These are phyloP conservation scores for Rhizopus arrhizus DNA, from an alignment of 371 early-diverging fungal species.

Conservation along the genomic window DNA sequence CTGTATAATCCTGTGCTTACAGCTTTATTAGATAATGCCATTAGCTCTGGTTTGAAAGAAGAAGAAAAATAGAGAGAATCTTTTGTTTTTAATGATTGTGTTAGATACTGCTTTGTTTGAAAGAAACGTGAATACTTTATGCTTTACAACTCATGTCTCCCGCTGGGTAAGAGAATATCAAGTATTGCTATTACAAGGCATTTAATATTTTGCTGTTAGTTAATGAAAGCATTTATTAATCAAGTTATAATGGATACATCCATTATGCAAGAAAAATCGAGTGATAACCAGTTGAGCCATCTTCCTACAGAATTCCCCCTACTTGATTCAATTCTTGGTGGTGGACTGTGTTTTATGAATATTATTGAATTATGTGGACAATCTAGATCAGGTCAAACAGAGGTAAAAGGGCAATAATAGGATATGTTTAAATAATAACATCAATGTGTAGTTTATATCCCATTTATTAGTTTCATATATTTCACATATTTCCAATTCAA, in stretches of 20 bases:
- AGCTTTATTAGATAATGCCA: background rate
- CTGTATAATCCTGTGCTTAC: slow-evolving; percentile 6
- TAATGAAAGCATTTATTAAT: slow-evolving; percentile 13
- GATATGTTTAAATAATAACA: background rate
- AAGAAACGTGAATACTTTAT: slow-evolving; percentile 1
- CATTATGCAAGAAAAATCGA: background rate
- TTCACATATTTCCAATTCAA: background rate
- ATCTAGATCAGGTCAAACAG: background rate
- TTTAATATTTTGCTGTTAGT: background rate
- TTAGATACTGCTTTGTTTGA: slow-evolving; percentile 7
- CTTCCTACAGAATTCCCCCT: slow-evolving; percentile 7
- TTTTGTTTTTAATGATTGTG: background rate
- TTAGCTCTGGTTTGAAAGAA: slow-evolving; percentile 5
- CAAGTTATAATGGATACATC: slow-evolving; percentile 11
- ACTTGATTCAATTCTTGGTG: background rate
- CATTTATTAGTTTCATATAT: slow-evolving; percentile 7
- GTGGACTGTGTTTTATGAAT: slow-evolving; percentile 11
- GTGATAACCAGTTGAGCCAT: background rate
- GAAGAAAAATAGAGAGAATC: background rate
- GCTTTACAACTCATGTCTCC: background rate
- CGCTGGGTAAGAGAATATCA: slow-evolving; percentile 4
- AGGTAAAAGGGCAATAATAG: background rate
- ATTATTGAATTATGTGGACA: slow-evolving; percentile 17
- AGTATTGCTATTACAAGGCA: background rate
- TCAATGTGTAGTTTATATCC: slow-evolving; percentile 9